Conservation (phyloP, 306 rosid genomes). For the Datisca glomerata region DNA sequence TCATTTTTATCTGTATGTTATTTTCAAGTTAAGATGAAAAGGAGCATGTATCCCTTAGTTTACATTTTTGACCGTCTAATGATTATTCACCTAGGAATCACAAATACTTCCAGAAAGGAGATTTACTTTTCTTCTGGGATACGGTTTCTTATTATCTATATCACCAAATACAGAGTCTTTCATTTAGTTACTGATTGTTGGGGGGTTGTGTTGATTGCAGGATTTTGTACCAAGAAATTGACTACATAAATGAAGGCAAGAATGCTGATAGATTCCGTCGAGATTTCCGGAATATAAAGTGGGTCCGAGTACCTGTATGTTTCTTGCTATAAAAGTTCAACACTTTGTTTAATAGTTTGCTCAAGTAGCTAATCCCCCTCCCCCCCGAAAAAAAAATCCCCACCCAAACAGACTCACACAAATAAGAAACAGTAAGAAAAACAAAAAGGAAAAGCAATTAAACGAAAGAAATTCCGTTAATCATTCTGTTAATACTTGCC, state of each 20-base stretch:
- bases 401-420: neutral
- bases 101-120: too few species aligned
- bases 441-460: neutral
- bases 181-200: too few species aligned
- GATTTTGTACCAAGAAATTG: slow-evolving; percentile 87
- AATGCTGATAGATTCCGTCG: slow-evolving; percentile 79
- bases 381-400: neutral
- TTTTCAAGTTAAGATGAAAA: too few species aligned
- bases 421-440: too few species aligned
- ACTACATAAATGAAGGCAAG: slow-evolving; percentile 84
- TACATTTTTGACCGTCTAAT: too few species aligned
- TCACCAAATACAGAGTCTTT: too few species aligned
- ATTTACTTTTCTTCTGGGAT: too few species aligned
- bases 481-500: neutral
- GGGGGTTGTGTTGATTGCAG: slow-evolving; percentile 48
- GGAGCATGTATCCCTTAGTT: too few species aligned
- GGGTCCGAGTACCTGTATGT: slow-evolving; percentile 96
- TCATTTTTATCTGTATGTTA: neutral
- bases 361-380: slow-evolving; percentile 8
- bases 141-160: too few species aligned
- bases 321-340: slow-evolving; percentile 24
- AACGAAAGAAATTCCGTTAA: neutral
- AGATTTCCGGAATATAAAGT: slow-evolving; percentile 78
- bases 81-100: too few species aligned
- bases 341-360: neutral